These are phyloP conservation scores for Hypoxylon rickii DNA, from an alignment of 495 filamentous ascomycete genomes.

Conservation along the genomic window DNA sequence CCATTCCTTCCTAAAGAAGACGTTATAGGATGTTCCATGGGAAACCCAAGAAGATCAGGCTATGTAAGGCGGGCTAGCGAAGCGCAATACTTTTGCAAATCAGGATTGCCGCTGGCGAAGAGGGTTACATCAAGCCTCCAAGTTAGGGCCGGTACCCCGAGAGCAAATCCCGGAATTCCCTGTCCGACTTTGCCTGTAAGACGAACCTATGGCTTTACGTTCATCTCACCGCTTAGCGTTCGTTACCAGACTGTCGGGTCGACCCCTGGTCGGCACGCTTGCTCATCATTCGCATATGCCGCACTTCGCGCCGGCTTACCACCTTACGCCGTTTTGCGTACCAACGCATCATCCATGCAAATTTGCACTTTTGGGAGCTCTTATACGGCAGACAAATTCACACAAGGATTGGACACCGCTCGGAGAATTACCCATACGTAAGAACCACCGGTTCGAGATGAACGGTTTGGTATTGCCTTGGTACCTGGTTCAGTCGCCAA, in stretches of 20 bases:
- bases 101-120: slow-evolving; percentile 23
- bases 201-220: slow-evolving; percentile 13
- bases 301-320: slow-evolving; percentile 12
- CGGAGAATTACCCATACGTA: slow-evolving; percentile 6
- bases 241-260: slow-evolving; percentile 36
- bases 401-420: slow-evolving; percentile 9
- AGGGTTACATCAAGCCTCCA: slow-evolving; percentile 30
- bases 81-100: slow-evolving; percentile 19
- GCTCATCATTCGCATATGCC: slow-evolving; percentile 22
- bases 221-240: slow-evolving; percentile 26
- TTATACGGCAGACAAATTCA: slow-evolving; percentile 1
- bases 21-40: too few species aligned
- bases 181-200: slow-evolving; percentile 1
- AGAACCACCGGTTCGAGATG: slow-evolving; percentile 3
- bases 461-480: slow-evolving; percentile 1
- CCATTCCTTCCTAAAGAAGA: background rate
- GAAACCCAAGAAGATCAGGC: too few species aligned
- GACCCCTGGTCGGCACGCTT: slow-evolving; percentile 15
- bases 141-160: slow-evolving; percentile 24
- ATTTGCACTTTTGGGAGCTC: background rate
- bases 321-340: slow-evolving; percentile 6
- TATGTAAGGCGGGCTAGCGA: too few species aligned
- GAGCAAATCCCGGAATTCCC: slow-evolving; percentile 24
- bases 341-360: slow-evolving; percentile 8
- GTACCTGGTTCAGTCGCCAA: slow-evolving; percentile 4